Evolutionary conservation across 768 basidiomycete genomes (phyloP), one percentile per base, ranked within the genome.

Genomic region (Phaeolepiota aurea): DNA sequence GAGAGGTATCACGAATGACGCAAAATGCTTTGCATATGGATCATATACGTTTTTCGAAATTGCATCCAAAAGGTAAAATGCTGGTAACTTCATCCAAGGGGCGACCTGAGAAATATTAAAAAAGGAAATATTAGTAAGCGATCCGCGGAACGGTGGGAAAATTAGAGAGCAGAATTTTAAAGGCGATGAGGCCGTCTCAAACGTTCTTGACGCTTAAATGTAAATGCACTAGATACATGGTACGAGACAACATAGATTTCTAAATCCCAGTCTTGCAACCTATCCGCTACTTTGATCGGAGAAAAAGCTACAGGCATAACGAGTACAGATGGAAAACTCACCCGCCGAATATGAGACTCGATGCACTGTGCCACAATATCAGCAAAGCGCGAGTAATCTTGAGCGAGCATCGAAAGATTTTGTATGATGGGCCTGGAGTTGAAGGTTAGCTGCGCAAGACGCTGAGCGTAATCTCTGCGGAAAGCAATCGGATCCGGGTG

Each of bases 401-500:
- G 86, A 40, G 96, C 94, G 50, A 87, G 76, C 74, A 92, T 81
- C 22, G 96, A 97, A 12, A 99, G 64, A 45, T 75, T 76, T 65
- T 96, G 90, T 48, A 99, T 99, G 46, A 96, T 79, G 7, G 90
- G 85, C 54, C 92, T 82, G 50, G 92, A 94, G 65, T 98, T 99
- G 71, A 92, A 82, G 38, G 81, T 88, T 47, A 99, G 82, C 48
- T 82, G 78, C 53, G 76, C 66, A 41, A 96, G 79, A 46, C 86
- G 79, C 31, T 65, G 58, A 41, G 74, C 54, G 62, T 83, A 90
- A 65, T 89, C 87, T 64, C 79, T 77, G 49, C 89, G 78, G 58
- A 90, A 90, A 28, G 73, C 65, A 60, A 69, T 71, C 20, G 84
- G 77, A 58, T 87, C 83, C 56, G 76, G 60, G 52, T 70, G 43